phyloP scores from a whole-genome alignment of 345 rosid genomes.

The Linum usitatissimum region DNA sequence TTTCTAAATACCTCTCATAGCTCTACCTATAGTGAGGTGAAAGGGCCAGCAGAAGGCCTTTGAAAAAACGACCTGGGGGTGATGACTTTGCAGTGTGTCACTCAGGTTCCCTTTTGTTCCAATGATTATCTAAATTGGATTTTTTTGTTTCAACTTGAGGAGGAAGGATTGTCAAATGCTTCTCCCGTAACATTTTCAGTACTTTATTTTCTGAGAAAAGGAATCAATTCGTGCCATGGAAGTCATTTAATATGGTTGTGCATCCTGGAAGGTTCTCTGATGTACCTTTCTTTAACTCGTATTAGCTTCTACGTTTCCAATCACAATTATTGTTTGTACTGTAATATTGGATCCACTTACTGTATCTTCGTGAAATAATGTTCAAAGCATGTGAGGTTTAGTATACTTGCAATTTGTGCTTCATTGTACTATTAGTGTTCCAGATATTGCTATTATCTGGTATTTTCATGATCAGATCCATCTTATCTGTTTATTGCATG shows the following conservation, averaged over 20 bases:
- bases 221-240: background rate
- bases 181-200: background rate
- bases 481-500: constrained; percentile 12
- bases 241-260: background rate
- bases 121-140: background rate
- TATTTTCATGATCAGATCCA: background rate
- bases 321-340: background rate
- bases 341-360: background rate
- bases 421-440: background rate
- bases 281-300: too few species aligned
- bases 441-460: background rate
- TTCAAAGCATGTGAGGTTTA: background rate
- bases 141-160: background rate
- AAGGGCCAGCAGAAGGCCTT: too few species aligned
- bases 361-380: background rate
- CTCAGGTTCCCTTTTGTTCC: too few species aligned
- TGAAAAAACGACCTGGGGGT: too few species aligned
- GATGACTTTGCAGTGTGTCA: too few species aligned
- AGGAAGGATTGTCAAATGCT: too few species aligned
- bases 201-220: background rate
- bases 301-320: background rate
- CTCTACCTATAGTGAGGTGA: background rate
- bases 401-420: background rate
- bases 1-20: background rate
- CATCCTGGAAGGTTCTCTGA: background rate